A percentile compares a stretch with the other conserved stretches of the same genome.
These are phyloP conservation scores for Chaetomium strumarium DNA, from an alignment of 2,329 filamentous ascomycete species.

Conservation along the genomic window DNA sequence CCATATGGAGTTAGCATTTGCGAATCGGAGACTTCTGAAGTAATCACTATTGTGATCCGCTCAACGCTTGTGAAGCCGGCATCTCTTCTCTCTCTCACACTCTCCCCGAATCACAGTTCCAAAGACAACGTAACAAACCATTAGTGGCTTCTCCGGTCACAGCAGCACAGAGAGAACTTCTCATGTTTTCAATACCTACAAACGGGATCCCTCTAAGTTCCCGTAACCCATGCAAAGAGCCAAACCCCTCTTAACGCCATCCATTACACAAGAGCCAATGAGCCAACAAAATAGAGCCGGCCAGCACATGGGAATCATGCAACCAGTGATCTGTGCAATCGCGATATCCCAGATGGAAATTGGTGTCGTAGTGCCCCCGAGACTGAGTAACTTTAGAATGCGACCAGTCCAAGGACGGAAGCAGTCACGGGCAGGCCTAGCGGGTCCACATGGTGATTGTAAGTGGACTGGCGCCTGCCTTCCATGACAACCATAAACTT, in stretches of 20 bases:
- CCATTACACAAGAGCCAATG: constrained; percentile 19
- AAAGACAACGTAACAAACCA: too few relatives aligned
- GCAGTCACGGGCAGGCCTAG: not conserved
- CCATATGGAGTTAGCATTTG: constrained; percentile 20
- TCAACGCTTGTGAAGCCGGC: not conserved
- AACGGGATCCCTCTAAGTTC: constrained; percentile 2
- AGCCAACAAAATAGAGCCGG: constrained; percentile 9
- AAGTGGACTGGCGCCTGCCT: not conserved
- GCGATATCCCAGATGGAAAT: not conserved
- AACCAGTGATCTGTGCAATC: not conserved
- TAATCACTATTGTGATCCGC: not conserved
- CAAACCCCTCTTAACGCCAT: constrained; percentile 19
- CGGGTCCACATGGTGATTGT: not conserved
- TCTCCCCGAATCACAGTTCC: not conserved
- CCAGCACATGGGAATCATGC: not conserved
- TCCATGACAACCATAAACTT: not conserved
- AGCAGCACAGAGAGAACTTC: not conserved
- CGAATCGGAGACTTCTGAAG: constrained; percentile 5
- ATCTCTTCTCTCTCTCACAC: not conserved
- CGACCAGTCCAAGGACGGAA: not conserved
- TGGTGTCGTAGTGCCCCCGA: not conserved
- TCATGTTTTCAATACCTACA: constrained; percentile 14
- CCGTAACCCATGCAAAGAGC: constrained; percentile 15
- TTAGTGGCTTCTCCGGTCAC: not conserved
- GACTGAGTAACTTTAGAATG: not conserved